These are phyloP conservation scores for Chlorociboria aeruginascens DNA, from an alignment of 495 filamentous ascomycete genomes.

Conservation along the genomic window DNA sequence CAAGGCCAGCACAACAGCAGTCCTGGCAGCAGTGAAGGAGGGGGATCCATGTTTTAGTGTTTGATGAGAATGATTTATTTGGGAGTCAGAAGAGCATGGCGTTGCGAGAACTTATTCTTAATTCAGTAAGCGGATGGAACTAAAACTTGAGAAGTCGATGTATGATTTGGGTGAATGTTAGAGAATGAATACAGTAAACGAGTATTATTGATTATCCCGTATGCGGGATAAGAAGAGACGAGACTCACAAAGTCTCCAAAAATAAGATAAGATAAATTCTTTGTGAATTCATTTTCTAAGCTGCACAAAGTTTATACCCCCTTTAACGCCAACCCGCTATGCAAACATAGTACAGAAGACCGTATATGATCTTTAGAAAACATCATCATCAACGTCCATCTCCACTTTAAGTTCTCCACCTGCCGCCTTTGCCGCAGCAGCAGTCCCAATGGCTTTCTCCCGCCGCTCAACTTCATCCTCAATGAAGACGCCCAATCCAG, in stretches of 20 bases:
- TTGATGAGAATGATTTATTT: not conserved
- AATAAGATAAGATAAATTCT: not conserved
- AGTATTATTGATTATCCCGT: too few relatives aligned
- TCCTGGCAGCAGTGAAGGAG: conserved; percentile 35
- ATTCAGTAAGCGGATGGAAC: too few relatives aligned
- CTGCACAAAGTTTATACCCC: conserved; percentile 1
- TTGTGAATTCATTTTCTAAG: not conserved
- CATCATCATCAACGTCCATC: conserved; percentile 36
- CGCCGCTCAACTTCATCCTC: conserved; percentile 53
- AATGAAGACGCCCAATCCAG: conserved; percentile 72
- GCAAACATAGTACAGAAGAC: not conserved
- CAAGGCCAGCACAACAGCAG: conserved; percentile 51
- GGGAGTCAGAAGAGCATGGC: conserved; percentile 10
- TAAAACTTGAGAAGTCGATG: too few relatives aligned
- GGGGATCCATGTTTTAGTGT: not conserved
- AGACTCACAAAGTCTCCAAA: conserved; percentile 1
- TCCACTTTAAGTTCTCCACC: conserved; percentile 5
- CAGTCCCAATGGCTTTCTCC: conserved; percentile 17
- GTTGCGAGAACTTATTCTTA: conserved; percentile 10
- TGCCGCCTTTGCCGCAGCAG: conserved; percentile 20
- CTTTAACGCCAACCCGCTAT: conserved; percentile 18
- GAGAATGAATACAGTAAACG: too few relatives aligned
- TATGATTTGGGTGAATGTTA: too few relatives aligned
- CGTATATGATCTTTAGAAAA: conserved; percentile 16
- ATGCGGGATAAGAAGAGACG: not conserved